Conservation (phyloP, 78 protist species). For the Chrysochromulina tobinii region DNA sequence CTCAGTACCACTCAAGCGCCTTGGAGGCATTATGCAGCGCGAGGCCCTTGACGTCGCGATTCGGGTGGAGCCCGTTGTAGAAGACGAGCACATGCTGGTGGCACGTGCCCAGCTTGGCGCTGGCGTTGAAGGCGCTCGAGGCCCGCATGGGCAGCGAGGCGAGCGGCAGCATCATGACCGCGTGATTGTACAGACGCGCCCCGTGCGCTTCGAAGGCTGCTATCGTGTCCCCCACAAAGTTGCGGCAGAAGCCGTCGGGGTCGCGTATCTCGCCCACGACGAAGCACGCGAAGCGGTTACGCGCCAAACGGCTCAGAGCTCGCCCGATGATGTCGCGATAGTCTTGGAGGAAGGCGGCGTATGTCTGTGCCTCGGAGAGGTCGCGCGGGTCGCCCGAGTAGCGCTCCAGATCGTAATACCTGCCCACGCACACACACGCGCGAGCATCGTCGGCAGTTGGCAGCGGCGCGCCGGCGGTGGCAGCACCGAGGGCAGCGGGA, state of each 20-base stretch:
- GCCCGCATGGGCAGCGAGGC: background rate
- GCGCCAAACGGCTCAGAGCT: background rate
- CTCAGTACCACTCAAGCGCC: background rate
- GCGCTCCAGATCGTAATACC: background rate
- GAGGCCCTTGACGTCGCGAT: background rate
- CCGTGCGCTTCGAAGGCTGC: background rate
- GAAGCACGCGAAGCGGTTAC: background rate
- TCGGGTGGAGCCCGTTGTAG: background rate
- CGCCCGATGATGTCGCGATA: background rate
- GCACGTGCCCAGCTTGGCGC: background rate
- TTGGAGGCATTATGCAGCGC: background rate
- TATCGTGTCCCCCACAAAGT: slow-evolving; percentile 21
- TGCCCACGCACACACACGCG: too few relatives aligned
- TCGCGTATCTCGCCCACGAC: slow-evolving; percentile 24
- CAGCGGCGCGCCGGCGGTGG: too few relatives aligned
- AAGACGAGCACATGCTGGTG: slow-evolving; percentile 25
- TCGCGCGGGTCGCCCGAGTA: background rate
- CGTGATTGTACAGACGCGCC: background rate
- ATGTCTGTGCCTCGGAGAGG: background rate
- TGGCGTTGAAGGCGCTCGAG: background rate
- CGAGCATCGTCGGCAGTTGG: too few relatives aligned
- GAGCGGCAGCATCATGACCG: background rate
- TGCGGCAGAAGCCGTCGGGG: background rate
- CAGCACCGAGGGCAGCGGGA: too few relatives aligned
- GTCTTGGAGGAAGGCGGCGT: background rate